Percentiles rank a stretch among this genome's conserved stretches.
Evolutionary conservation across 441 rosid species (phyloP).

Genomic region (Adansonia gregorii): DNA sequence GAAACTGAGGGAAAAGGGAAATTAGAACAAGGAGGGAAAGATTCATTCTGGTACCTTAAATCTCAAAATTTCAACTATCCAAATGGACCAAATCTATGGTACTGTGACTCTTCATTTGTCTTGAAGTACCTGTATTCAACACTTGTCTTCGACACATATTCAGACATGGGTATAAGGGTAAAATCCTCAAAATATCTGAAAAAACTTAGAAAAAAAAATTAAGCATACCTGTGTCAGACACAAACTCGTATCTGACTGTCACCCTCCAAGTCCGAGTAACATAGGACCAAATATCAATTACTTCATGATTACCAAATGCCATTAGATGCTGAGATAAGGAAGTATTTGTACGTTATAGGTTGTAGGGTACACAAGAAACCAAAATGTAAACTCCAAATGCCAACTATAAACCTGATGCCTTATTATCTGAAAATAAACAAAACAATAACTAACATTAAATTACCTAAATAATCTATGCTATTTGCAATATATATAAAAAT

Average conservation of each 20-base stretch:
- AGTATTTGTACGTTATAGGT: background rate
- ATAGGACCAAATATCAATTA: background rate
- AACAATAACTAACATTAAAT: conserved; percentile 8
- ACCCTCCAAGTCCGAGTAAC: too few species aligned
- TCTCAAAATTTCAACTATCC: background rate
- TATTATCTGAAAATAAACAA: background rate
- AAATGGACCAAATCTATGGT: background rate
- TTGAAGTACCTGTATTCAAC: too few species aligned
- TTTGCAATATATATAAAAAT: background rate
- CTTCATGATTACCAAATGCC: background rate
- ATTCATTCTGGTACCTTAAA: background rate
- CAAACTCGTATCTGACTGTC: too few species aligned
- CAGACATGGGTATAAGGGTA: too few species aligned
- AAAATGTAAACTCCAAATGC: background rate
- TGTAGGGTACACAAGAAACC: background rate
- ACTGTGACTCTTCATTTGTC: too few species aligned
- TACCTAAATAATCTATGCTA: background rate
- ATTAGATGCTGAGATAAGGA: background rate
- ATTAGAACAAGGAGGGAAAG: background rate
- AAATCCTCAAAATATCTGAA: too few species aligned
- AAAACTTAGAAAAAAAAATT: too few species aligned
- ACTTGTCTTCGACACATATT: too few species aligned
- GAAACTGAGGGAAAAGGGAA: conserved; percentile 15
- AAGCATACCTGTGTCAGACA: too few species aligned
- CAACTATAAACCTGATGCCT: background rate